A percentile compares a stretch with the other conserved stretches of the same genome.
Evolutionary conservation across 371 early-diverging fungal genomes (phyloP).

Genomic region (Lichtheimia ramosa): DNA sequence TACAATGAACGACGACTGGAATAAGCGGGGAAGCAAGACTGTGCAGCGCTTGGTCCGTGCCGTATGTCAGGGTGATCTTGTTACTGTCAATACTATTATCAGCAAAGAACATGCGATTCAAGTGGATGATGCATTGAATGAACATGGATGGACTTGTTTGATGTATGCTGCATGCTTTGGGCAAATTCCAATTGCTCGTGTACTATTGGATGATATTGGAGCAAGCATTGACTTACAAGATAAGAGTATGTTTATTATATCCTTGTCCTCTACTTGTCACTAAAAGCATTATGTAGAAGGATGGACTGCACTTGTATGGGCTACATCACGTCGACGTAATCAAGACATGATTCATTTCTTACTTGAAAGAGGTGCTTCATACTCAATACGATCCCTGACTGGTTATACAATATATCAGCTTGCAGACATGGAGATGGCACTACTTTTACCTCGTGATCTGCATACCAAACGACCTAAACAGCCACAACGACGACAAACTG

Average conservation of each 20-base stretch:
- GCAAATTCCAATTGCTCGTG: slow-evolving; percentile 59
- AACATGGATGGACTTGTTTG: slow-evolving; percentile 69
- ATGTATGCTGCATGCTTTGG: slow-evolving; percentile 90
- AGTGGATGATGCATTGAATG: slow-evolving; percentile 1
- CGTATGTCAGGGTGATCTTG: slow-evolving; percentile 22
- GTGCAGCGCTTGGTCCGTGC: slow-evolving; percentile 14
- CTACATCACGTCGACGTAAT: slow-evolving; percentile 70
- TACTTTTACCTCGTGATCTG: slow-evolving; percentile 19
- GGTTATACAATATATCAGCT: slow-evolving; percentile 73
- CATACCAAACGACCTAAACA: slow-evolving; percentile 3
- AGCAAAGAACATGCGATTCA: background rate
- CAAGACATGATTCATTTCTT: slow-evolving; percentile 62
- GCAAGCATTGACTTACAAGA: slow-evolving; percentile 78
- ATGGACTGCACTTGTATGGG: slow-evolving; percentile 95
- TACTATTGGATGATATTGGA: slow-evolving; percentile 65
- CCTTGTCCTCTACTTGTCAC: background rate
- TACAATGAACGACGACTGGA: background rate
- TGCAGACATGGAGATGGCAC: slow-evolving; percentile 32
- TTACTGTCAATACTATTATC: slow-evolving; percentile 14
- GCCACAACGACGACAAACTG: slow-evolving; percentile 19
- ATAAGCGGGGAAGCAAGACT: background rate
- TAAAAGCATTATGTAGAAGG: slow-evolving; percentile 56
- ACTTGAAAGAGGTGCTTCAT: slow-evolving; percentile 70
- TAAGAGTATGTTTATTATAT: slow-evolving; percentile 54
- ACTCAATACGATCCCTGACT: slow-evolving; percentile 52